Conservation (phyloP, 2,329 filamentous ascomycete genomes). For the Seiridium cupressi region DNA sequence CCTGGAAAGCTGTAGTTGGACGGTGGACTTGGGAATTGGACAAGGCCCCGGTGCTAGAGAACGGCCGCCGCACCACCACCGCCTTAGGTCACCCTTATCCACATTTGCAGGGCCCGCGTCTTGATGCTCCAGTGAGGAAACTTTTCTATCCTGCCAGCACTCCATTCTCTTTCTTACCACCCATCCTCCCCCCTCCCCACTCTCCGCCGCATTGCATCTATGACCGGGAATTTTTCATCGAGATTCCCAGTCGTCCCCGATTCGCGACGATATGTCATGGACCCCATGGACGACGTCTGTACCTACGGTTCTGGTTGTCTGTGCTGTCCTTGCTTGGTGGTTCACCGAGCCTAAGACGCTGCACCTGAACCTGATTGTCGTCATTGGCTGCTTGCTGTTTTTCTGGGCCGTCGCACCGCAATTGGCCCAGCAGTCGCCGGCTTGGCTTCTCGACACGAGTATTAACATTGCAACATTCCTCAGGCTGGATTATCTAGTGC, state of each 20-base stretch:
- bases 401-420: conserved; percentile 41
- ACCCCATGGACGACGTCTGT: conserved; percentile 44
- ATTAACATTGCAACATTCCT: conserved; percentile 35
- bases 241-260: conserved; percentile 17
- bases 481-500: conserved; percentile 44
- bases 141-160: neutral
- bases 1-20: no score
- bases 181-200: conserved; percentile 2
- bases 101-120: no score
- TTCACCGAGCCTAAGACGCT: conserved; percentile 42
- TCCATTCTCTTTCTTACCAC: neutral
- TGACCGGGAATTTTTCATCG: conserved; percentile 5
- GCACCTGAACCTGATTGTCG: conserved; percentile 39
- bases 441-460: conserved; percentile 31
- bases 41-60: no score
- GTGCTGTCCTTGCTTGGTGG: conserved; percentile 41
- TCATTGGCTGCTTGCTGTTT: conserved; percentile 37
- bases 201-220: conserved; percentile 2
- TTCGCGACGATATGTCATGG: conserved; percentile 47
- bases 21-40: no score
- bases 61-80: no score
- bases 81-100: no score
- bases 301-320: conserved; percentile 42
- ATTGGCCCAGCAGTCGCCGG: conserved; percentile 32
- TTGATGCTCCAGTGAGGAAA: no score